phyloP scores from a whole-genome alignment of 345 rosid species.

The Acer campestre region DNA sequence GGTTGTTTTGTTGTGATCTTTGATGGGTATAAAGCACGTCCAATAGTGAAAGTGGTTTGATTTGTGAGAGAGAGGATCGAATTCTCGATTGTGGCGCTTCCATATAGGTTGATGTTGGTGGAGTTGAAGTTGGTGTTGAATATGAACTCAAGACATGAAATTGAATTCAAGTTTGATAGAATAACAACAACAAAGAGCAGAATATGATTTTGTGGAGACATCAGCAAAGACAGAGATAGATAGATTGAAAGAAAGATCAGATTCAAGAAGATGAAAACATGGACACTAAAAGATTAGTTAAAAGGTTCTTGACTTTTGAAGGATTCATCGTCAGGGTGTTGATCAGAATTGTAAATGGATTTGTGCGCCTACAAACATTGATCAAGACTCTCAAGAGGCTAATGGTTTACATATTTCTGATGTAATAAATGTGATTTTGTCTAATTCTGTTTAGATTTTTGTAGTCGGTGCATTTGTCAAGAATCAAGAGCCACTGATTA shows the following conservation, averaged over 20 bases:
- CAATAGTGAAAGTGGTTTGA: conserved; percentile 36
- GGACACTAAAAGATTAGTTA: neutral
- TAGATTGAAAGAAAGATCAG: neutral
- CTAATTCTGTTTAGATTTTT: neutral
- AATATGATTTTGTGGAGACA: neutral
- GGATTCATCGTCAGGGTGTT: no score
- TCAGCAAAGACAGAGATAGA: neutral
- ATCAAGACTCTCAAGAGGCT: neutral
- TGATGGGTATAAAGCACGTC: conserved; percentile 46
- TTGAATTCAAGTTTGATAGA: neutral
- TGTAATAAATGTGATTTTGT: neutral
- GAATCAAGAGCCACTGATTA: no score
- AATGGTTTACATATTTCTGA: neutral
- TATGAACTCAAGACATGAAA: conserved; percentile 25
- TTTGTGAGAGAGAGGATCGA: conserved; percentile 47
- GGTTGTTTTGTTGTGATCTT: conserved; percentile 34
- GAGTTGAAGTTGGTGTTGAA: conserved; percentile 41
- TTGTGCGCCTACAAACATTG: neutral
- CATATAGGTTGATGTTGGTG: conserved; percentile 28
- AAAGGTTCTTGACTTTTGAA: neutral
- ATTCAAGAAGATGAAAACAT: neutral
- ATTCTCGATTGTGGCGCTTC: conserved; percentile 43
- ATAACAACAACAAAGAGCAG: neutral
- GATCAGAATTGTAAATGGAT: neutral
- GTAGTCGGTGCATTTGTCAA: no score